Evolutionary conservation across 2,329 filamentous ascomycete species (phyloP).

Genomic region (Hymenoscyphus infarciens): DNA sequence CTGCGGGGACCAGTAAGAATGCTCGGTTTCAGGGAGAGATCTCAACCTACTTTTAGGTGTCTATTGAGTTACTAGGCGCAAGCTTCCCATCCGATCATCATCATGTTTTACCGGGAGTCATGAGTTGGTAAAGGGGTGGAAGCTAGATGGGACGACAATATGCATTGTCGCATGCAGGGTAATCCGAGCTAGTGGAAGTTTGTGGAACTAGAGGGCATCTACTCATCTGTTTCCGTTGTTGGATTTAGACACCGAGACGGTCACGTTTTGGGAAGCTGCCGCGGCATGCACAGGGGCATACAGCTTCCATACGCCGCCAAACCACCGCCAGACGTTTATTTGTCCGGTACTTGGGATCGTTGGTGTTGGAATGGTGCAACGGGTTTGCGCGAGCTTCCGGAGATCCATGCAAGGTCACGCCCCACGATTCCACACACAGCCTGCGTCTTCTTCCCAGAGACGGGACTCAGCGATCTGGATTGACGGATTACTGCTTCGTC

Average conservation of each 20-base stretch:
- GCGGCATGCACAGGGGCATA: background rate
- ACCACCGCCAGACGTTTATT: slow-evolving; percentile 13
- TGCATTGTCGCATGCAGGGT: background rate
- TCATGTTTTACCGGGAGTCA: background rate
- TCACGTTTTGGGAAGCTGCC: slow-evolving; percentile 1
- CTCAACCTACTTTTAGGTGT: background rate
- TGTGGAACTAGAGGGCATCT: background rate
- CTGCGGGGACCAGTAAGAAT: slow-evolving; percentile 3
- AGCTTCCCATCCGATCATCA: background rate
- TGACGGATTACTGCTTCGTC: background rate
- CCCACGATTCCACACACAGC: background rate
- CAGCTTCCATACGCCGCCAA: background rate
- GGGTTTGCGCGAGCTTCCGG: slow-evolving; percentile 17
- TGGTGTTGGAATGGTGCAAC: slow-evolving; percentile 9
- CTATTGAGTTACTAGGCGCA: background rate
- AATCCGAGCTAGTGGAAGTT: slow-evolving; percentile 3
- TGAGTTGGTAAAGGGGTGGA: background rate
- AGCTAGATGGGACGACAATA: background rate
- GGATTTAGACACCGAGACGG: slow-evolving; percentile 3
- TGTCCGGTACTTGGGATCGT: slow-evolving; percentile 23
- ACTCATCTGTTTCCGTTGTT: slow-evolving; percentile 2
- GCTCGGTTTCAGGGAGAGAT: background rate
- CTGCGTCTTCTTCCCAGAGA: background rate
- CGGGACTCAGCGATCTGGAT: slow-evolving; percentile 1
- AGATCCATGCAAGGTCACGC: slow-evolving; percentile 6